Evolutionary conservation across 345 rosid species (phyloP).

Genomic region (Citrus trifoliata): DNA sequence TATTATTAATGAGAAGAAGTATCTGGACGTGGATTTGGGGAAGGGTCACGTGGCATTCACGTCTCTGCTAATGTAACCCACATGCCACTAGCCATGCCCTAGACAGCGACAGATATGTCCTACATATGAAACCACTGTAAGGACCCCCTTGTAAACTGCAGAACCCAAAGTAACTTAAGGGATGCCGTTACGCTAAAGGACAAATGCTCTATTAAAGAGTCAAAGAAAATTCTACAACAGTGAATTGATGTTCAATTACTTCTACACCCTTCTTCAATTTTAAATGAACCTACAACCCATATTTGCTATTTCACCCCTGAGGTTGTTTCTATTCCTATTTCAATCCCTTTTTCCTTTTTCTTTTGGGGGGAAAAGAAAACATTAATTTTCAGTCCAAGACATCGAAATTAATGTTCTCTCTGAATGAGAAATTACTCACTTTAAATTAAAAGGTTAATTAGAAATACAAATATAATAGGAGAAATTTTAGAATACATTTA

Average conservation of each 20-base stretch:
- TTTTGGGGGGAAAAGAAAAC: background rate
- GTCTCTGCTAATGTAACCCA: background rate
- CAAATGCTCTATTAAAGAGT: background rate
- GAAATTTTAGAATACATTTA: no score
- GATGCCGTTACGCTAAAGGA: conserved; percentile 5
- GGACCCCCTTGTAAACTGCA: background rate
- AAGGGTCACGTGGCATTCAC: conserved; percentile 8
- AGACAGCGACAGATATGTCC: background rate
- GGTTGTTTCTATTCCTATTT: background rate
- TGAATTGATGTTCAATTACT: background rate
- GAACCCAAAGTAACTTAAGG: background rate
- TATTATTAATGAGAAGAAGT: no score
- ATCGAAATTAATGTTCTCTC: no score
- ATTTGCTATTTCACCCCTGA: background rate
- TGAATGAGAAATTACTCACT: no score
- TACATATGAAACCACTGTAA: background rate
- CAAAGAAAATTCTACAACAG: background rate
- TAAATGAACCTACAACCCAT: background rate
- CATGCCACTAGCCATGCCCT: conserved; percentile 2
- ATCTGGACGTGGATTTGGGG: background rate
- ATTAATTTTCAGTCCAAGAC: no score
- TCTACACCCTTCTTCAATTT: background rate
- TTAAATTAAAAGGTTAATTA: background rate
- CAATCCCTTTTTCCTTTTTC: background rate
- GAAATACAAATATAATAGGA: no score